Percentiles rank a stretch among this genome's conserved stretches.
These are phyloP conservation scores for Isatis tinctoria DNA, from an alignment of 345 rosid species.

Conservation along the genomic window DNA sequence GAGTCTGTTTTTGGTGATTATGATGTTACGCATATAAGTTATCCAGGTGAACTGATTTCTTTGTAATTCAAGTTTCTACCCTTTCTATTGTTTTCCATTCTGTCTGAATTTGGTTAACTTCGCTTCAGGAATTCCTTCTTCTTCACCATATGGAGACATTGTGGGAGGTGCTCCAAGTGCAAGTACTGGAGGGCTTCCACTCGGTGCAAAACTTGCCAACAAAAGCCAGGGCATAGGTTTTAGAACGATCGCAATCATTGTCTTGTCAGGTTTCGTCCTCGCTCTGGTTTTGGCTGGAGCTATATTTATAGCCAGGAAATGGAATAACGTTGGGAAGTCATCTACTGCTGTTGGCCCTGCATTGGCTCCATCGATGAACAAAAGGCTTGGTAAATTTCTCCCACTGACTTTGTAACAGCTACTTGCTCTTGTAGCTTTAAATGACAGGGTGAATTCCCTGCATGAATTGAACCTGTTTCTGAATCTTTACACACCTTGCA, in stretches of 20 bases:
- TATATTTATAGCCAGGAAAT: slow-evolving; percentile 55
- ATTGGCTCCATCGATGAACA: slow-evolving; percentile 63
- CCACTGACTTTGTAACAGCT: slow-evolving; percentile 8
- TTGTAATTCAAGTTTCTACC: slow-evolving; percentile 12
- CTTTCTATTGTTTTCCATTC: not conserved
- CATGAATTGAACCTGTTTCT: slow-evolving; percentile 6
- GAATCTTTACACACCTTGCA: slow-evolving; percentile 27
- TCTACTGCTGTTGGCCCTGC: slow-evolving; percentile 88
- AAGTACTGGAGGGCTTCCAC: slow-evolving; percentile 67
- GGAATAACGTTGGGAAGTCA: slow-evolving; percentile 77
- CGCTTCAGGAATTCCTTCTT: slow-evolving; percentile 74
- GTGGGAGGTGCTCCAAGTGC: slow-evolving; percentile 63
- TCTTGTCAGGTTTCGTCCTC: slow-evolving; percentile 78
- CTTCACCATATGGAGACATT: slow-evolving; percentile 59
- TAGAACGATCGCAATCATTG: slow-evolving; percentile 66
- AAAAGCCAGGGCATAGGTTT: slow-evolving; percentile 67
- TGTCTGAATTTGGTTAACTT: slow-evolving; percentile 20
- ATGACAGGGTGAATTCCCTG: not conserved
- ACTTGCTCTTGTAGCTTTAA: not conserved
- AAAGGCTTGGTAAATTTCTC: slow-evolving; percentile 66
- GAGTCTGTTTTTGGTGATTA: slow-evolving; percentile 75
- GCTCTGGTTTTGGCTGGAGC: slow-evolving; percentile 69
- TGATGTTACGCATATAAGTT: slow-evolving; percentile 63
- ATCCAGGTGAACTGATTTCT: slow-evolving; percentile 65
- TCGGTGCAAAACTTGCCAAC: slow-evolving; percentile 53